Percentiles rank a stretch among this genome's conserved stretches.
phyloP scores from a whole-genome alignment of 164 flowering plant species.

The Aristolochia californica region DNA sequence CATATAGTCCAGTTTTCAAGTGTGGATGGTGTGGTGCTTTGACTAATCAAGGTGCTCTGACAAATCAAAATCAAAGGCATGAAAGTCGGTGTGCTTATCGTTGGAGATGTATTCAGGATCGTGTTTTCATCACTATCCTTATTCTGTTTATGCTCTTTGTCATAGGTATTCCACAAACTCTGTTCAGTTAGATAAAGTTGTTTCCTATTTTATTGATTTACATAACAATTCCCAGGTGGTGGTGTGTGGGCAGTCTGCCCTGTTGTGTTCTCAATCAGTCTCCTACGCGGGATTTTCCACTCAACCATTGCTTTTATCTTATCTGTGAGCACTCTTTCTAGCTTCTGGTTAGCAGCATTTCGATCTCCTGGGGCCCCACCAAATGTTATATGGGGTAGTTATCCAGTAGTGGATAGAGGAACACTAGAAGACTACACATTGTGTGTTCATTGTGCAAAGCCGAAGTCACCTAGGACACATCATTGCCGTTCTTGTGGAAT shows the following conservation, averaged over 20 bases:
- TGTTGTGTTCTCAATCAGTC: constrained; percentile 51
- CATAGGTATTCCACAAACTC: constrained; percentile 35
- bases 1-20: constrained; percentile 57
- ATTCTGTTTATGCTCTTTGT: constrained; percentile 59
- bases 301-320: constrained; percentile 29
- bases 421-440: constrained; percentile 68
- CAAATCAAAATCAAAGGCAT: constrained; percentile 24
- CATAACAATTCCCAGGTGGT: constrained; percentile 50
- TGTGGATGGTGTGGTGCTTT: constrained; percentile 99
- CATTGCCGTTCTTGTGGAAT: constrained; percentile 86
- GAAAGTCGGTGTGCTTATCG: constrained; percentile 23
- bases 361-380: constrained; percentile 62
- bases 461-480: constrained; percentile 83
- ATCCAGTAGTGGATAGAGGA: constrained; percentile 59
- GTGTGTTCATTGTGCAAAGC: constrained; percentile 68
- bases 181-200: not conserved
- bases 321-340: constrained; percentile 47
- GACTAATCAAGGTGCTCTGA: constrained; percentile 52
- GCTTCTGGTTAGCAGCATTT: constrained; percentile 65
- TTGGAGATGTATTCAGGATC: constrained; percentile 75
- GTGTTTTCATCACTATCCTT: constrained; percentile 51
- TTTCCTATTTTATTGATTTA: not conserved
- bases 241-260: constrained; percentile 92
- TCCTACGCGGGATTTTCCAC: constrained; percentile 48
- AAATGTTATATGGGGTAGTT: constrained; percentile 65